These are phyloP conservation scores for Apodospora peruviana DNA, from an alignment of 495 filamentous ascomycete species.

Conservation along the genomic window DNA sequence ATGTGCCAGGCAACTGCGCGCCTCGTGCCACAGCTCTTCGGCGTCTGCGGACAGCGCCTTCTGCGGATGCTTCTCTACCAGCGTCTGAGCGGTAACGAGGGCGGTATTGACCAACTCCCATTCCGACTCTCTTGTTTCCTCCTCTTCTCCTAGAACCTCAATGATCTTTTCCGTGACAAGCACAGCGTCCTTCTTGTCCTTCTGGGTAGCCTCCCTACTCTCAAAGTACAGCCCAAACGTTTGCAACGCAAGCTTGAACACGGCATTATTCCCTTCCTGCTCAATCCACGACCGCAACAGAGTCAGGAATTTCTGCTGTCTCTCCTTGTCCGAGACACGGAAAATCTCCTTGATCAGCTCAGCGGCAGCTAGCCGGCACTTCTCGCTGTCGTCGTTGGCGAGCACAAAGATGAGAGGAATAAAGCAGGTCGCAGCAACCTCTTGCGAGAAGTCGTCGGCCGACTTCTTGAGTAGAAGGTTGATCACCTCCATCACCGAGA, in stretches of 20 bases:
- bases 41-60: conserved; percentile 52
- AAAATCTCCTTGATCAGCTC: conserved; percentile 75
- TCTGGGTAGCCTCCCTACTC: conserved; percentile 44
- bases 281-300: conserved; percentile 72
- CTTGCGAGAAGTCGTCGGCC: conserved; percentile 70
- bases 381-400: conserved; percentile 78
- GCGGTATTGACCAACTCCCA: conserved; percentile 78
- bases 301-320: conserved; percentile 58
- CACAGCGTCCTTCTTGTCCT: conserved; percentile 56
- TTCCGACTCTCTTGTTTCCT: conserved; percentile 45
- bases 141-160: conserved; percentile 41
- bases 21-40: conserved; percentile 57
- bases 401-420: conserved; percentile 78
- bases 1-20: conserved; percentile 64
- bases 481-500: conserved; percentile 86
- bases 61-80: conserved; percentile 60
- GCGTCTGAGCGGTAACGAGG: conserved; percentile 60
- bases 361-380: conserved; percentile 80
- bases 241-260: conserved; percentile 69
- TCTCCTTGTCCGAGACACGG: conserved; percentile 69
- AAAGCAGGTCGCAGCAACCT: conserved; percentile 77
- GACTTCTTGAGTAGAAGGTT: conserved; percentile 79
- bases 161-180: conserved; percentile 39
- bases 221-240: conserved; percentile 81
- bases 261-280: conserved; percentile 60